Evolutionary conservation across 331 rosid species (phyloP), one percentile per base, ranked within the genome.

Genomic region (Malus hybrid): DNA sequence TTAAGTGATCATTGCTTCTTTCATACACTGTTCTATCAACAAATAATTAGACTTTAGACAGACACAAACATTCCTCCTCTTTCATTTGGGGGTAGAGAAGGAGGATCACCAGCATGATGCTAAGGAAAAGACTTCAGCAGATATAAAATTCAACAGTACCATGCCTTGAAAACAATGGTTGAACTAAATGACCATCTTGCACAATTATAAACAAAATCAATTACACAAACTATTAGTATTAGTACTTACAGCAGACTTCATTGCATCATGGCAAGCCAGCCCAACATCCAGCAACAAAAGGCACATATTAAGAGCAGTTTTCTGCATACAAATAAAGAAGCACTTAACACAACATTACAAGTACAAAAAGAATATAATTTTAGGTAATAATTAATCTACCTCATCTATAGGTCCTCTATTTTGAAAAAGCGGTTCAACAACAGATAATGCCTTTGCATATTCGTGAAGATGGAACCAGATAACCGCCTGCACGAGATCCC

Each of bases 381-480:
- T 76, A 60, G 50, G 72, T 52, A 60, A 73, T 48, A 76, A 62
- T 67, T 65, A n/a, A 59, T 68, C 52, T 89, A 92, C 99, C 97
- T 95, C 97, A 62, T 90, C 90, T 76, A 90, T 82, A 57, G 97
- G 99, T 74, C 88, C 96, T 78, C 93, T 95, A 81, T 90, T 90
- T 88, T 92, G 97, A 83, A 89, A 95, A 32, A 95, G 81, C 32
- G 97, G 97, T 76, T 89, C 99, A 82, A 95, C 88, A 73, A 87
- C 86, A 15, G 93, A 87, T 28, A 85, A 87, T 8, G 99, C 87
- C 87, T 88, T 92, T 27, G 83, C 63, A 84, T 90, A 90, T 73
- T 95, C 99, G 6, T 86, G 97, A 73, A 95, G 91, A 86, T 90
- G 90, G 87, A 88, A 92, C 99, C 99, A 95, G 80, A 95, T 76